Evolutionary conservation across 2,329 filamentous ascomycete species (phyloP).

Genomic region (Trichoderma sp.): DNA sequence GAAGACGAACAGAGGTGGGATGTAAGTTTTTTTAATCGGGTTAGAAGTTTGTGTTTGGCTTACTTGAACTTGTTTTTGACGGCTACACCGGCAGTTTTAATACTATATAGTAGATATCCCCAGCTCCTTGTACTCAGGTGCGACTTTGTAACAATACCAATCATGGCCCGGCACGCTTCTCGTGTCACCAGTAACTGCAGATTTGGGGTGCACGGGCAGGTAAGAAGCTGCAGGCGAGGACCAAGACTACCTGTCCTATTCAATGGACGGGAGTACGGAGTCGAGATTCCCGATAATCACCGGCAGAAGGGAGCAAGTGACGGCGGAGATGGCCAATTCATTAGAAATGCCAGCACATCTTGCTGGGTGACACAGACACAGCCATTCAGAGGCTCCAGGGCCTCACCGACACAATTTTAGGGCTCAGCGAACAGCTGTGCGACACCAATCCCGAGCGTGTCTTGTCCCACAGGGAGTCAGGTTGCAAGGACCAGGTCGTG

Average conservation of each 20-base stretch:
- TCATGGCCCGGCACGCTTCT: not conserved
- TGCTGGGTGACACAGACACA: not conserved
- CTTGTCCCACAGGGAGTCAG: not conserved
- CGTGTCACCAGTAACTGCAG: not conserved
- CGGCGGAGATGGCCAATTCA: conserved; percentile 1
- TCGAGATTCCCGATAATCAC: not conserved
- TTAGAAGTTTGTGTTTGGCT: not conserved
- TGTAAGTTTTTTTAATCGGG: not conserved
- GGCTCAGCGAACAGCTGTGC: conserved; percentile 6
- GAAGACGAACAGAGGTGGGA: conserved; percentile 9
- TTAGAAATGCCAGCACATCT: conserved; percentile 11
- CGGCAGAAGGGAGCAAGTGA: not conserved
- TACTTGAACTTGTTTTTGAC: not conserved
- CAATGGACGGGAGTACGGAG: not conserved
- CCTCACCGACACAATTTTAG: conserved; percentile 13
- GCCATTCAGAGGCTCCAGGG: conserved; percentile 6
- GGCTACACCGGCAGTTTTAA: not conserved
- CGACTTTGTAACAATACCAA: not conserved
- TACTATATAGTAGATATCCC: not conserved
- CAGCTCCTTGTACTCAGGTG: not conserved
- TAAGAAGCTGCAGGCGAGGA: not conserved
- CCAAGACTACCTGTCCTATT: not conserved
- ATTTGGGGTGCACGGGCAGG: not conserved
- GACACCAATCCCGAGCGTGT: not conserved
- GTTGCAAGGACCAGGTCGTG: not conserved